Evolutionary conservation across 495 filamentous ascomycete species (phyloP).

Genomic region (Penicillium turbatum): DNA sequence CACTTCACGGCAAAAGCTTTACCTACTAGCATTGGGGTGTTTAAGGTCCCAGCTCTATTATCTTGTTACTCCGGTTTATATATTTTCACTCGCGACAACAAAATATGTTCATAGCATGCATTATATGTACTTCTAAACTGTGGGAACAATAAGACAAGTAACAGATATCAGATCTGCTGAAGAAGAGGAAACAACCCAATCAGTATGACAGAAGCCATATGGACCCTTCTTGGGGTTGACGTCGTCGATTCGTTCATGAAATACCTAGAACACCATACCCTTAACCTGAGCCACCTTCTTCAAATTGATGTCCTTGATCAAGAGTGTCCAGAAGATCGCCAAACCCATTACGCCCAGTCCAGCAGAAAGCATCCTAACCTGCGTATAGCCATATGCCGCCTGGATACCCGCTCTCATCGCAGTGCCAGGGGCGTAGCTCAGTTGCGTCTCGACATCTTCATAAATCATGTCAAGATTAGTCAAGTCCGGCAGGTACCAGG

Average conservation of each 20-base stretch:
- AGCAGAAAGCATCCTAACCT: conserved; percentile 48
- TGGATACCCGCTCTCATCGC: conserved; percentile 48
- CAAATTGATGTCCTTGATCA: conserved; percentile 53
- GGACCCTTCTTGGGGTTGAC: background rate
- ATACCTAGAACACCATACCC: conserved; percentile 15
- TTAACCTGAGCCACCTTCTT: conserved; percentile 44
- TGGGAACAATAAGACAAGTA: no score
- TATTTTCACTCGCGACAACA: no score
- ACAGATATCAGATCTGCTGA: no score
- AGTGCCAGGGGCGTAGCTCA: conserved; percentile 47
- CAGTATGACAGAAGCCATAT: no score
- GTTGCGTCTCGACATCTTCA: conserved; percentile 28
- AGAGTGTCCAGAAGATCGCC: conserved; percentile 31
- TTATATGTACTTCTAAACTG: no score
- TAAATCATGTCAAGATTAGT: conserved; percentile 48
- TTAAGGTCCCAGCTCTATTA: no score
- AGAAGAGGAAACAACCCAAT: no score
- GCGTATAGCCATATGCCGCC: conserved; percentile 50
- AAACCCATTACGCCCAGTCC: conserved; percentile 41
- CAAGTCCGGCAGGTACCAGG: conserved; percentile 48
- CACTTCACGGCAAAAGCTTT: no score
- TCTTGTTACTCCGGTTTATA: no score
- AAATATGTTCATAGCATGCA: no score
- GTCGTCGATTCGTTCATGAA: background rate
- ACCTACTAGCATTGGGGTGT: no score